These are phyloP conservation scores for Cladophialophora bantiana DNA, from an alignment of 2,329 filamentous ascomycete genomes.

Conservation along the genomic window DNA sequence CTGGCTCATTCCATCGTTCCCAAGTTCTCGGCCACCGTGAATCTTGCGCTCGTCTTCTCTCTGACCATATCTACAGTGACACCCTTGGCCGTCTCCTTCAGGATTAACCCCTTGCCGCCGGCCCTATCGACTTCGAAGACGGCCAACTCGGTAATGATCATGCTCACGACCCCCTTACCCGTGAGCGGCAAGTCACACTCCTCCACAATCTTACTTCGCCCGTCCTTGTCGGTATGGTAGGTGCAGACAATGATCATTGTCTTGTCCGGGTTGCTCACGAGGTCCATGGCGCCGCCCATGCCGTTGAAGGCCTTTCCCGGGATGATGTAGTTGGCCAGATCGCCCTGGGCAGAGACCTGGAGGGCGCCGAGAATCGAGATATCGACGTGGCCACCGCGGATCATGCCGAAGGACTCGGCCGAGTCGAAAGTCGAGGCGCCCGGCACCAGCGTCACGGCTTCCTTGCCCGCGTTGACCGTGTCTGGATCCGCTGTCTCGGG, in stretches of 20 bases:
- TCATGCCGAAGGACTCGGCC: constrained; percentile 86
- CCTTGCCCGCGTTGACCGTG: constrained; percentile 86
- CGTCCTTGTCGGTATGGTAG: constrained; percentile 73
- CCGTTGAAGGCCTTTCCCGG: constrained; percentile 85
- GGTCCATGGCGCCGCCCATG: constrained; percentile 81
- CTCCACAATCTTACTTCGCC: constrained; percentile 70
- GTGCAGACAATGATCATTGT: constrained; percentile 77
- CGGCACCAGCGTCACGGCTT: constrained; percentile 80
- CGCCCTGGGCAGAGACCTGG: constrained; percentile 78
- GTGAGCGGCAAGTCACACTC: constrained; percentile 70
- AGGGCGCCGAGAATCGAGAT: constrained; percentile 83
- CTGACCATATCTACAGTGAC: constrained; percentile 72
- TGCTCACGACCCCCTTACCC: constrained; percentile 70
- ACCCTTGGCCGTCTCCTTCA: constrained; percentile 75
- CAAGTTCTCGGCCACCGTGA: constrained; percentile 66
- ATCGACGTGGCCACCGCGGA: constrained; percentile 82
- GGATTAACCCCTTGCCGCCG: constrained; percentile 65
- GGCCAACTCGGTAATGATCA: constrained; percentile 75
- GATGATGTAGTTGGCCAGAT: constrained; percentile 89
- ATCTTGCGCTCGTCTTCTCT: constrained; percentile 73
- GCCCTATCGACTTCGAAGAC: constrained; percentile 78
- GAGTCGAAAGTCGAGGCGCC: constrained; percentile 81
- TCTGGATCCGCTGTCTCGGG: constrained; percentile 75
- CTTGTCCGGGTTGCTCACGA: constrained; percentile 72
- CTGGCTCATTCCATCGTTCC: constrained; percentile 55